Evolutionary conservation across 1,139 yeast genomes (phyloP).

Genomic region (Diutina siamensis): DNA sequence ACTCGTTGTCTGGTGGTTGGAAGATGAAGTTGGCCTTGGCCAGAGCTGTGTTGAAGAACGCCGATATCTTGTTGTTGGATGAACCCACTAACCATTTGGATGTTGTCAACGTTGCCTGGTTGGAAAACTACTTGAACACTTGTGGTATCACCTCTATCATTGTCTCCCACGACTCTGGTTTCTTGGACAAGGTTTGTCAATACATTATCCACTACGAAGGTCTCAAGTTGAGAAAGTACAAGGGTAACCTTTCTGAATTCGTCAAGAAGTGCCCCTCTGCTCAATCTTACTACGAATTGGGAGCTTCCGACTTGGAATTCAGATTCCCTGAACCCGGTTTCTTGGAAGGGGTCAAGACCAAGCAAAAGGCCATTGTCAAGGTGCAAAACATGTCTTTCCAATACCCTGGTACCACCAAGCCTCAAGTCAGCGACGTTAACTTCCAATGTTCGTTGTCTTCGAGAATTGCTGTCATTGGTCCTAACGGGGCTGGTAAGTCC

Average conservation of each 20-base stretch:
- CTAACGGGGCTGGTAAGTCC: constrained; percentile 99
- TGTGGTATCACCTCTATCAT: constrained; percentile 97
- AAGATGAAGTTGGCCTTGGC: constrained; percentile 99
- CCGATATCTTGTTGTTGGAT: constrained; percentile 95
- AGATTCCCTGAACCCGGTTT: constrained; percentile 99
- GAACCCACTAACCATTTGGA: constrained; percentile 99
- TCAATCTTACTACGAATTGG: constrained; percentile 95
- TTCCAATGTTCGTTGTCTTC: constrained; percentile 99
- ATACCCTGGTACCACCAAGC: constrained; percentile 97
- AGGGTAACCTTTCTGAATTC: constrained; percentile 98
- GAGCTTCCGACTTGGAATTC: constrained; percentile 95
- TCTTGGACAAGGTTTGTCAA: constrained; percentile 95
- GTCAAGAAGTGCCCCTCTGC: constrained; percentile 99
- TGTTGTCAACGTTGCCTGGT: constrained; percentile 98
- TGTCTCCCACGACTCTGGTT: constrained; percentile 99
- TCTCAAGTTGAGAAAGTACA: constrained; percentile 98
- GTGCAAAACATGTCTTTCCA: constrained; percentile 95
- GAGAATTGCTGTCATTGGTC: constrained; percentile 99
- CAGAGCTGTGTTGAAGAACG: constrained; percentile 97
- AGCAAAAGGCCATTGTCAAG: constrained; percentile 99
- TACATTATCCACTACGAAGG: constrained; percentile 99
- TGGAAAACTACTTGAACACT: constrained; percentile 95
- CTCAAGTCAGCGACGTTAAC: constrained; percentile 80
- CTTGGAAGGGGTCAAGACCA: constrained; percentile 99
- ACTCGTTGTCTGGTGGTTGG: constrained; percentile 99